Conservation (phyloP, 768 basidiomycete genomes). For the Mycena chlorophos region DNA sequence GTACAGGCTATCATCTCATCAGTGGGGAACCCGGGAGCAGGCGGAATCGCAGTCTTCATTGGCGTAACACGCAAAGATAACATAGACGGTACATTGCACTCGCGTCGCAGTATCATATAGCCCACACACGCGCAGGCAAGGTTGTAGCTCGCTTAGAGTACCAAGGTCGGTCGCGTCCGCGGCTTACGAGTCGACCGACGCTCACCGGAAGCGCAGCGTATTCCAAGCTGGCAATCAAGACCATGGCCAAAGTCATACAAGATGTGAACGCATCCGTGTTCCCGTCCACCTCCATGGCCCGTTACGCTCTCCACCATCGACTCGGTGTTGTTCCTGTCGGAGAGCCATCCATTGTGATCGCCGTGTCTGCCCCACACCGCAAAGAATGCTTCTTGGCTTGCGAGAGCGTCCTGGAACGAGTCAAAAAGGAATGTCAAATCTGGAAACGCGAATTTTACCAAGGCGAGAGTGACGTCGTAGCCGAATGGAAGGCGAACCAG, state of each 20-base stretch:
- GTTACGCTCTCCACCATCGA: slow-evolving; percentile 71
- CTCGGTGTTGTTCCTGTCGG: slow-evolving; percentile 77
- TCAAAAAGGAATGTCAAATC: slow-evolving; percentile 81
- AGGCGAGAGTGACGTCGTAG: slow-evolving; percentile 58
- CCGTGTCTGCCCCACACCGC: slow-evolving; percentile 81
- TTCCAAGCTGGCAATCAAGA: slow-evolving; percentile 76
- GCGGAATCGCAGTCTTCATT: slow-evolving; percentile 75
- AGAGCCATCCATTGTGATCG: slow-evolving; percentile 81
- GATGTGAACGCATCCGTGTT: slow-evolving; percentile 42
- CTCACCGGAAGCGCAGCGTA: slow-evolving; percentile 48
- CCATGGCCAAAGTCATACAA: slow-evolving; percentile 61
- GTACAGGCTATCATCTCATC: slow-evolving; percentile 56
- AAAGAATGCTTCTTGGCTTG: slow-evolving; percentile 79
- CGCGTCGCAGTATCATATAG: background rate
- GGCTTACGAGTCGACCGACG: background rate
- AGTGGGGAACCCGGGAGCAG: slow-evolving; percentile 58
- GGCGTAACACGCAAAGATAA: slow-evolving; percentile 85
- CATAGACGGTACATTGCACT: background rate
- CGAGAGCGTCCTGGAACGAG: slow-evolving; percentile 81
- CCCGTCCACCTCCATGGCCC: slow-evolving; percentile 43
- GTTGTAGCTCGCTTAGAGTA: slow-evolving; percentile 74
- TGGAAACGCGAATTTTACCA: slow-evolving; percentile 93
- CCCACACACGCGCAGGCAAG: slow-evolving; percentile 49
- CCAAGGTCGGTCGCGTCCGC: slow-evolving; percentile 38
- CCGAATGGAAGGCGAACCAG: slow-evolving; percentile 71